Evolutionary conservation across 305 asterid genomes (phyloP).

Genomic region (Rubia tinctorum): DNA sequence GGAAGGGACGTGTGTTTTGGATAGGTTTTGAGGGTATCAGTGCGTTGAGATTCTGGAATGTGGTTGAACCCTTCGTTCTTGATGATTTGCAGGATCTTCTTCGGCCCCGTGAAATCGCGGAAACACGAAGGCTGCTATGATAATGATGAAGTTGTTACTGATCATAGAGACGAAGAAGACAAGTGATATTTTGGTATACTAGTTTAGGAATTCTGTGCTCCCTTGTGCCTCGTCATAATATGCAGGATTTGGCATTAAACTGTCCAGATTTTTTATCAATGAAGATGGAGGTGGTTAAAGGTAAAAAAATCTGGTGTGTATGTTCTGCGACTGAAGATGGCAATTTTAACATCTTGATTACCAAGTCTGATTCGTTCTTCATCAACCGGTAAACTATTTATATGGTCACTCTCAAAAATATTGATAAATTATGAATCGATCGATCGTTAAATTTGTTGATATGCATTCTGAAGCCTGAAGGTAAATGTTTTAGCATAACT

Average conservation of each 20-base stretch:
- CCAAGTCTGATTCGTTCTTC: not conserved
- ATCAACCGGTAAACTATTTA: no score
- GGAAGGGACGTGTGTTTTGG: constrained; percentile 64
- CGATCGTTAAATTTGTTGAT: no score
- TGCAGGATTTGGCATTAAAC: not conserved
- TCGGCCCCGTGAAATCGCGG: constrained; percentile 27
- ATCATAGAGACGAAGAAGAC: constrained; percentile 23
- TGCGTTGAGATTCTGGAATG: constrained; percentile 60
- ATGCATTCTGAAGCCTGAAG: no score
- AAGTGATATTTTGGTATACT: constrained; percentile 4
- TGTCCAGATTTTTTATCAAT: not conserved
- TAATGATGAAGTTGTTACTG: constrained; percentile 38
- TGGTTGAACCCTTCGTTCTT: constrained; percentile 60
- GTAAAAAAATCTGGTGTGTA: not conserved
- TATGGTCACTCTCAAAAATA: no score
- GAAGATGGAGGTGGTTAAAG: not conserved
- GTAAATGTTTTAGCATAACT: no score
- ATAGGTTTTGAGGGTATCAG: constrained; percentile 73
- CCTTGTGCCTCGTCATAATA: no score
- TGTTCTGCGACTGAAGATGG: not conserved
- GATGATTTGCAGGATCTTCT: constrained; percentile 53
- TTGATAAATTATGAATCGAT: no score
- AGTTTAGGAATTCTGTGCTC: not conserved
- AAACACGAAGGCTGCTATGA: constrained; percentile 24
- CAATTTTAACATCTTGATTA: not conserved